Base-by-base conservation (phyloP, 805 yeast genomes). In the Starmerella potacharoeniae region DNA sequence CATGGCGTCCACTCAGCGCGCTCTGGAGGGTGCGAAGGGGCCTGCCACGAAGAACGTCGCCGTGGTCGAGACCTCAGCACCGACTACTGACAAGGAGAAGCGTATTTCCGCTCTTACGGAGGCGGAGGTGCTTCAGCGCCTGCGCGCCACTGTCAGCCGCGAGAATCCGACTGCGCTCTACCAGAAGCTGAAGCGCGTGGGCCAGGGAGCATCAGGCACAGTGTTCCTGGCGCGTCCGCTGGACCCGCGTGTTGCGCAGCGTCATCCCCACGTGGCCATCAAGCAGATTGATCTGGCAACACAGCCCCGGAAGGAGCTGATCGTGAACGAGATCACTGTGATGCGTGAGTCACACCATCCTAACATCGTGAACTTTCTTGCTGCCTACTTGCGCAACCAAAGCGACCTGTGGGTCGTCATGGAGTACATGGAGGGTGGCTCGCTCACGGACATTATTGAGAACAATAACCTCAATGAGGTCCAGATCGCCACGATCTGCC, bases 341-440 rank as follows among this genome's bases (percentile, higher is more conserved):
- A 93, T 93, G 98, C 88, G 88, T 68, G 97, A 89, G 65, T 83
- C 95, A 14, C 90, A 86, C 60, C 97, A 93, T 71, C 83, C 85
- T 58, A 93, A 93, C 68, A 93, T 93, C 70, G 98, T 93, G 56
- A 93, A 91, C 68, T 93, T 87, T 70, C 71, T 93, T 57, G 97
- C 91, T 66, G 88, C 96, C 0, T 95, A 87, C 65, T 72, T 91
- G 59, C 77, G 89, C 53, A 51, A 53, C 16, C 53, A 55, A 22
- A 49, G 46, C 40, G 97, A 93, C 65, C 74, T 93, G 57, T 91
- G 97, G 96, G 98, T 93, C n/a, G 86, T 95, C 35, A 93, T 93
- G 99, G 99, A 93, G 70, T 95, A 82, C 68, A 93, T 93, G 99
- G 97, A 95, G 72, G 98, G 98, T 53, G 99, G 99, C 1, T 86